A percentile compares a stretch with the other conserved stretches of the same genome.
Evolutionary conservation across 2,329 filamentous ascomycete species (phyloP).

Genomic region (Alternaria dauci): DNA sequence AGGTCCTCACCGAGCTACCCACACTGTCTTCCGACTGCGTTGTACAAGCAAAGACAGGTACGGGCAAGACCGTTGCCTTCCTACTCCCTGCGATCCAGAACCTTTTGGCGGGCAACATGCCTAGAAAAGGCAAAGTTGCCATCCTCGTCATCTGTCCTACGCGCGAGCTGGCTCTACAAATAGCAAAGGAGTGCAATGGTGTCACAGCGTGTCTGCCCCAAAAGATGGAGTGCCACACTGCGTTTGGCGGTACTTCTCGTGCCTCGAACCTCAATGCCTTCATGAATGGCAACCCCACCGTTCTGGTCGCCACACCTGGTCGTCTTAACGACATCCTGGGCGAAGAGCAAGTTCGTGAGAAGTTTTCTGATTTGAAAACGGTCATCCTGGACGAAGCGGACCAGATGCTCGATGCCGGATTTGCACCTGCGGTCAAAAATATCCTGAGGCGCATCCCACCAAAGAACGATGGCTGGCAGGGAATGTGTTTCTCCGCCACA

Average conservation of each 20-base stretch:
- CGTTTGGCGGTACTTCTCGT: slow-evolving; percentile 53
- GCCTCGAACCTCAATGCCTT: slow-evolving; percentile 46
- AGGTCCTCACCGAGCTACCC: slow-evolving; percentile 61
- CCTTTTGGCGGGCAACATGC: slow-evolving; percentile 49
- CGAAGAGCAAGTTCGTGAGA: slow-evolving; percentile 55
- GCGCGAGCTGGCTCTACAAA: slow-evolving; percentile 60
- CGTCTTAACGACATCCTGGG: slow-evolving; percentile 58
- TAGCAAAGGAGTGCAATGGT: slow-evolving; percentile 57
- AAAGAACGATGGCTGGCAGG: slow-evolving; percentile 60
- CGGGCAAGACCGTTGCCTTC: slow-evolving; percentile 61
- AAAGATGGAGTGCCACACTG: slow-evolving; percentile 56
- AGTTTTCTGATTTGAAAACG: slow-evolving; percentile 56
- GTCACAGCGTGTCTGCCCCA: slow-evolving; percentile 53
- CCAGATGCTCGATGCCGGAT: slow-evolving; percentile 61
- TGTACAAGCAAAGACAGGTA: slow-evolving; percentile 62
- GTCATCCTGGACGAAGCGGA: slow-evolving; percentile 57
- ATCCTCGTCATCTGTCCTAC: slow-evolving; percentile 60
- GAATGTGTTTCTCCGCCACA: slow-evolving; percentile 60
- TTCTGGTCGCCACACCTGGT: slow-evolving; percentile 60
- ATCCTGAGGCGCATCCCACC: slow-evolving; percentile 61
- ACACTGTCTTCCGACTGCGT: slow-evolving; percentile 61
- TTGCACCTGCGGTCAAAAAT: slow-evolving; percentile 61
- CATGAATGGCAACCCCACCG: slow-evolving; percentile 49
- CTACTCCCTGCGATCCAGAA: slow-evolving; percentile 59
- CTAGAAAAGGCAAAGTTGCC: slow-evolving; percentile 51